Evolutionary conservation across 257 asterid genomes (phyloP), one percentile per base, ranked within the genome.

Genomic region (Solanum lycopersicoides): DNA sequence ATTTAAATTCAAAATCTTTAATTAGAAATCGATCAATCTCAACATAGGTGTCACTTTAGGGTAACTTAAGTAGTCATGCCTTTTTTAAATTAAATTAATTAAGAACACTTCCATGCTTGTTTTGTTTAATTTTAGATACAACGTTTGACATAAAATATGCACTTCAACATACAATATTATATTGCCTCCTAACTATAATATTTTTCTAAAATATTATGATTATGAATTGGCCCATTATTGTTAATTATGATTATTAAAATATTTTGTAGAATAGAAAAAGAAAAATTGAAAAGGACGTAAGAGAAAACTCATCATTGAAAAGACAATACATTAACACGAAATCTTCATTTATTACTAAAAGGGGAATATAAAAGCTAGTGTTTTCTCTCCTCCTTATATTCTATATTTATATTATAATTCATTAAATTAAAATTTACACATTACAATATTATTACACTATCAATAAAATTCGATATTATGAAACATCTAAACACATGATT

Each of bases 371-470:
- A 0, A 56, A 56, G 18, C n/a, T 18, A 7, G n/a, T 37, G 39
- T 35, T 59, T 21, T 21, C 23, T 63, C 12, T 60, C 6, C 4
- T 63, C 14, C 14, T 3, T 3, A 63, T 23, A 2, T 63, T 10
- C 0, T 5, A 4, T 63, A 63, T 63, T 63, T 5, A 10, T 7
- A 18, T 56, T 56, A 7, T 56, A 0, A 1, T 4, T 63, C 11
- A 11, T 23, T 10, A 23, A 10, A 63, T 23, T 1, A 6, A 53
- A 53, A 53, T 53, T 53, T 18, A 53, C 23, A 1, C 1, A 53
- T 53, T 0, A 53, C 0, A 1, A 0, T 16, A 18, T 6, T 53
- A 53, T 0, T 1, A 2, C 1, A 53, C 10, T 16, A 18, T 0
- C 10, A 53, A 53, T 9, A 53, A 50, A 50, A 34, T 28, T 28